A percentile compares a stretch with the other conserved stretches of the same genome.
Evolutionary conservation across 768 basidiomycete species (phyloP).

Genomic region (Coprinellus aureogranulatus): DNA sequence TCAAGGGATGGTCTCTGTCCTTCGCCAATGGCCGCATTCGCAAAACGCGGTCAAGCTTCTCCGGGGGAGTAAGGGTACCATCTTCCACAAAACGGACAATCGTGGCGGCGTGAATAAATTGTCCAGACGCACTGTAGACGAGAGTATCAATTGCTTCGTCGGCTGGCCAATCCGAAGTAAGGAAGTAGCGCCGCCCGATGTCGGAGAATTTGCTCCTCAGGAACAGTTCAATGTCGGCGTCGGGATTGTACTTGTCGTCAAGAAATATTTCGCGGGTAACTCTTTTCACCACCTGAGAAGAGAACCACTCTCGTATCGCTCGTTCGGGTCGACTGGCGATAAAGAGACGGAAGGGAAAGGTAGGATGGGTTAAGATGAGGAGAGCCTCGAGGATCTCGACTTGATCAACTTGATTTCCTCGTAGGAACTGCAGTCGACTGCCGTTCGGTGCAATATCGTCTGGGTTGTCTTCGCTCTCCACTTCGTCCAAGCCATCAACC

Average conservation of each 20-base stretch:
- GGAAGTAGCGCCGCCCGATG: neutral
- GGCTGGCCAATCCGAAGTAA: conserved; percentile 2
- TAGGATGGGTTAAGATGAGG: neutral
- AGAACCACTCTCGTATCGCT: neutral
- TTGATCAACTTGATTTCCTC: neutral
- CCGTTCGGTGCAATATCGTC: no score
- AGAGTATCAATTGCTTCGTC: neutral
- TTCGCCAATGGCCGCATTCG: neutral
- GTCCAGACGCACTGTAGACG: conserved; percentile 11
- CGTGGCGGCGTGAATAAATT: conserved; percentile 17
- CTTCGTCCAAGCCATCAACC: neutral
- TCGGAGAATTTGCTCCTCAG: neutral
- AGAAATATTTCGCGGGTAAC: neutral
- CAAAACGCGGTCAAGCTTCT: conserved; percentile 9
- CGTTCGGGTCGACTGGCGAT: conserved; percentile 8
- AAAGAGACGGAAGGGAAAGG: neutral
- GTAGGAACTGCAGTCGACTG: neutral
- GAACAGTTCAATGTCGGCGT: conserved; percentile 2
- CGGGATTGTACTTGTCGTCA: conserved; percentile 4
- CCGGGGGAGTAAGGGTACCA: conserved; percentile 3
- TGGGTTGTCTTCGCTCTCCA: neutral
- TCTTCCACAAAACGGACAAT: conserved; percentile 11
- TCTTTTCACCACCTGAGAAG: neutral
- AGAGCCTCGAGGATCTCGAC: conserved; percentile 2
- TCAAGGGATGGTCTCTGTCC: neutral